phyloP scores from a whole-genome alignment of 257 asterid species.

The Jacaranda copaia region DNA sequence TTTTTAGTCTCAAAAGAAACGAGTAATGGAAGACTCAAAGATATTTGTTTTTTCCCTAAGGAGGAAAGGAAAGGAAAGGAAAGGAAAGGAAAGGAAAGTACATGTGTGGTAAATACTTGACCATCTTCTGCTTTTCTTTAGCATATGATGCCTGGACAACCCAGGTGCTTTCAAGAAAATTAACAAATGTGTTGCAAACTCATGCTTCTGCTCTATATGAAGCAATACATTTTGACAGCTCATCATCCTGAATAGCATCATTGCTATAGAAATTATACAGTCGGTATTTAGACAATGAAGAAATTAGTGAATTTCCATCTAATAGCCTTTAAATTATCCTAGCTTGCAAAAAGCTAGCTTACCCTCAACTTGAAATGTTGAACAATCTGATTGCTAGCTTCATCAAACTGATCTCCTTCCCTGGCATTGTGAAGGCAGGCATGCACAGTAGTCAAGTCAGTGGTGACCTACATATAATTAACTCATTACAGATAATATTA shows the following conservation, averaged over 20 bases:
- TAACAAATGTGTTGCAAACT: conserved; percentile 80
- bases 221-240: conserved; percentile 69
- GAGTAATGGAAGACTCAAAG: background rate
- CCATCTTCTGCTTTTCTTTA: conserved; percentile 58
- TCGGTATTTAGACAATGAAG: conserved; percentile 20
- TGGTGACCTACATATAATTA: conserved; percentile 56
- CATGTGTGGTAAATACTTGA: conserved; percentile 51
- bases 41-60: no score
- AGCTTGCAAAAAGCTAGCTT: conserved; percentile 28
- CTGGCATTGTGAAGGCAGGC: conserved; percentile 75
- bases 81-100: conserved; percentile 24
- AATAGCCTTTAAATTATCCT: conserved; percentile 25
- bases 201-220: conserved; percentile 80
- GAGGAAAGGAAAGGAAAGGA: conserved; percentile 13
- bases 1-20: background rate
- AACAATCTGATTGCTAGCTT: conserved; percentile 79
- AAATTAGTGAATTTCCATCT: background rate
- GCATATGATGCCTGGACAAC: conserved; percentile 59
- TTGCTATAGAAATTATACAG: conserved; percentile 25
- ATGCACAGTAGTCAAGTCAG: conserved; percentile 64
- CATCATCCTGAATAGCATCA: conserved; percentile 75
- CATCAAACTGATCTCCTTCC: conserved; percentile 97
- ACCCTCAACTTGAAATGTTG: conserved; percentile 81
- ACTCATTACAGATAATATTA: conserved; percentile 40
- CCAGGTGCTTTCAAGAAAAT: conserved; percentile 71